phyloP scores from a whole-genome alignment of 345 rosid species.

The Eucalyptus virginea region DNA sequence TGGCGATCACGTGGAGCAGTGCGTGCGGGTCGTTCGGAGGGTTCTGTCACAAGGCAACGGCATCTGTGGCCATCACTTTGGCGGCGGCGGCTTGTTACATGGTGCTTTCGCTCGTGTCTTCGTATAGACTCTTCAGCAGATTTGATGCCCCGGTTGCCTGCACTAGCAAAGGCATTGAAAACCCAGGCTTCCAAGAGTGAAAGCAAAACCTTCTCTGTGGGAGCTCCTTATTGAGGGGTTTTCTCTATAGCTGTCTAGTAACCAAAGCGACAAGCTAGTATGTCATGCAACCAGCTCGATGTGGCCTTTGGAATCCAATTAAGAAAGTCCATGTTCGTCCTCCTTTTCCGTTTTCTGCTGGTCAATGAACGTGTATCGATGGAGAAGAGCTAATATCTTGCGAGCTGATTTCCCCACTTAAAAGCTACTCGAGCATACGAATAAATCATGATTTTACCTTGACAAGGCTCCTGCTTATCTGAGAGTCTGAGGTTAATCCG shows the following conservation, averaged over 20 bases:
- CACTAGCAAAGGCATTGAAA: conserved; percentile 25
- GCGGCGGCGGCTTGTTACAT: conserved; percentile 28
- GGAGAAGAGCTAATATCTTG: background rate
- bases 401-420: background rate
- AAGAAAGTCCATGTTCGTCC: background rate
- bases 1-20: conserved; percentile 61
- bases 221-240: background rate
- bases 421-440: background rate
- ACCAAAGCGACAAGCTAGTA: background rate
- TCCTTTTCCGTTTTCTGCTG: background rate
- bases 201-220: background rate
- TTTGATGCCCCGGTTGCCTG: conserved; percentile 43
- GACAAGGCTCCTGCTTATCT: background rate
- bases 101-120: conserved; percentile 54
- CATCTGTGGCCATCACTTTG: conserved; percentile 56
- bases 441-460: background rate
- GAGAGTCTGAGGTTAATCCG: background rate
- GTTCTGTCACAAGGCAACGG: conserved; percentile 63
- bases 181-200: conserved; percentile 11
- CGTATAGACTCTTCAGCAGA: conserved; percentile 73
- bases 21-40: conserved; percentile 48
- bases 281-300: background rate
- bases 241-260: background rate
- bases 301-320: background rate
- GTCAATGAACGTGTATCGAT: background rate